Conservation (phyloP, 768 basidiomycete genomes). For the Mycena capillaripes region DNA sequence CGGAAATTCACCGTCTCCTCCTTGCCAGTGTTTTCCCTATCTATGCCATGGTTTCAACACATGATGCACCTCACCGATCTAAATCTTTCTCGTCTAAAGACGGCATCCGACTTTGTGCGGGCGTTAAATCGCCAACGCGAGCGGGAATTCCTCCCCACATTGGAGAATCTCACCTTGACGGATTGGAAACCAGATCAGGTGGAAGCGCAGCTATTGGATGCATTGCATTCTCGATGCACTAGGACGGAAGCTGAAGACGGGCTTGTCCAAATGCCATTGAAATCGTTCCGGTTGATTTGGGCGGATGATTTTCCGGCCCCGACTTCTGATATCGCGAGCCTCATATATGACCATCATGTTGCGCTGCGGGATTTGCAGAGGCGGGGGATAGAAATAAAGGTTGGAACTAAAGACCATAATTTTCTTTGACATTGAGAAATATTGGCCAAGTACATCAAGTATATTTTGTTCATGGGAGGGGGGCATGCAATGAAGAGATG, state of each 20-base stretch:
- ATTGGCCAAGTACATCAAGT: too few species aligned
- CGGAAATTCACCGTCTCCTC: neutral
- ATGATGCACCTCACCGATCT: conserved; percentile 6
- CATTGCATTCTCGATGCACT: neutral
- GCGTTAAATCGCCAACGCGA: conserved; percentile 3
- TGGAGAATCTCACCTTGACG: neutral
- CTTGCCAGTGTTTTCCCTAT: neutral
- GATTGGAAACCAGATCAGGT: neutral
- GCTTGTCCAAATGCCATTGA: neutral
- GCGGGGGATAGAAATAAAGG: neutral
- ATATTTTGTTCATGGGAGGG: too few species aligned
- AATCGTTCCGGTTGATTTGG: neutral
- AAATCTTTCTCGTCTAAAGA: too few species aligned
- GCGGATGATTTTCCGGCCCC: neutral
- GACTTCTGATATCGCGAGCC: neutral
- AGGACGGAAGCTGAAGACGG: neutral
- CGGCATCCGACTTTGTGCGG: neutral
- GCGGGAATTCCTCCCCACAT: neutral
- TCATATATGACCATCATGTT: neutral
- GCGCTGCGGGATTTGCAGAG: neutral
- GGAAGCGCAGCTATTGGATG: neutral
- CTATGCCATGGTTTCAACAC: neutral
- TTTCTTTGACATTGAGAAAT: too few species aligned
- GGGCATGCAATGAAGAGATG: too few species aligned
- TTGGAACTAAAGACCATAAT: neutral